Evolutionary conservation across 2,329 filamentous ascomycete genomes (phyloP), one percentile per base, ranked within the genome.

Genomic region (Paecilomyces sp.): DNA sequence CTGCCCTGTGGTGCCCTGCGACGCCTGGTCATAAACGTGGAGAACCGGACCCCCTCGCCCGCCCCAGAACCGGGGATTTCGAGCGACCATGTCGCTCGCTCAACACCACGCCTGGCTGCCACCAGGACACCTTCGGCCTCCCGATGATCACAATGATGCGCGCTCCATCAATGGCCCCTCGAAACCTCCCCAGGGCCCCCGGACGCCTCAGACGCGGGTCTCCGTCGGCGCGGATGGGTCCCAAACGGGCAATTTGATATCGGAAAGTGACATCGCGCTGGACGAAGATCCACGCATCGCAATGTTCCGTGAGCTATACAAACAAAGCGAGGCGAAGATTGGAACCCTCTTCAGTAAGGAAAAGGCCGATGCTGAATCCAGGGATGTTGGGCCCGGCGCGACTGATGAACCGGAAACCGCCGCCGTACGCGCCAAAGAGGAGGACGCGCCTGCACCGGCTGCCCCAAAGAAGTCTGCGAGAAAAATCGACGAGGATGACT

Each of bases 401-500:
- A 74, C 61, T 81, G 68, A 74, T 56, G 58, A 66, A 58, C 56
- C 69, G 61, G 67, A 69, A 55, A 61, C 62, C 57, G 63, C 67
- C 60, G 59, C 63, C 61, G 63, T 72, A 73, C 80, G 84, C 67
- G 78, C 82, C 58, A 78, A 85, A 66, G 78, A 80, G 66, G 78
- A 80, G 66, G 76, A 69, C 73, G 70, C 64, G 62, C 67, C 79
- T 70, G 66, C 74, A 74, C 81, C 77, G 73, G 64, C 67, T 31
- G 67, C 69, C 36, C 66, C 74, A 13, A 70, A 75, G 79, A 88
- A 88, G 69, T 83, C 85, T 57, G 85, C 86, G 41, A 77, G 82
- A 60, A 96, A 94, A 77, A 89, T 81, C 68, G 92, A 96, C 60
- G 89, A 93, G 51, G 89, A 91, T 15, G 85, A 88, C 9, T 88